phyloP scores from a whole-genome alignment of 129 eudicot genomes.

The Oenanthe sinensis region DNA sequence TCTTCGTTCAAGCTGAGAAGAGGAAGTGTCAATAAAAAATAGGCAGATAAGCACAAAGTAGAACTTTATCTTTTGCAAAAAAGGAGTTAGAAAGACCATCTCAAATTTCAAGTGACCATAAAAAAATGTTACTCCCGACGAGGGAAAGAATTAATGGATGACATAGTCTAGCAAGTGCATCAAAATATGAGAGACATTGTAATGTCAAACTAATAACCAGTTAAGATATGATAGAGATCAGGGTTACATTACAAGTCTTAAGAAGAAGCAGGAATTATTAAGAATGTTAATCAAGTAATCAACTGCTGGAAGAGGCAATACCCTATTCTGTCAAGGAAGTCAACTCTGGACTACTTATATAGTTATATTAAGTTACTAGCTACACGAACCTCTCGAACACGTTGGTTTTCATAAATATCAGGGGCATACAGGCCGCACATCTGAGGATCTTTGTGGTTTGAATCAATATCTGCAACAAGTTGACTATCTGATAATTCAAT shows the following conservation, averaged over 20 bases:
- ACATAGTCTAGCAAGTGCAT: constrained; percentile 3
- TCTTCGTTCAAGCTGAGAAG: constrained; percentile 60
- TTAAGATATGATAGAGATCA: background rate
- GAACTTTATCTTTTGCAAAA: background rate
- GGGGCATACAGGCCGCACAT: constrained; percentile 82
- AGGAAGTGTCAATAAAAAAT: constrained; percentile 8
- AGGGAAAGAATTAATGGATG: constrained; percentile 8
- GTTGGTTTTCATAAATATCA: constrained; percentile 47
- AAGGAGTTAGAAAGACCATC: background rate
- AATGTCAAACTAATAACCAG: background rate
- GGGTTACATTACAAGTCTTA: background rate
- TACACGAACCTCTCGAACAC: constrained; percentile 61
- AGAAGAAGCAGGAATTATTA: background rate
- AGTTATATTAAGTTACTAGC: constrained; percentile 10
- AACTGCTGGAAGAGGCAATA: background rate
- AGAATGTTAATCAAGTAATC: background rate
- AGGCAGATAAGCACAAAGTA: background rate
- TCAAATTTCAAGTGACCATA: background rate
- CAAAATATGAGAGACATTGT: background rate
- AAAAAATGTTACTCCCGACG: background rate
- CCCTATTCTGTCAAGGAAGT: background rate
- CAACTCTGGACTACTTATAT: background rate
- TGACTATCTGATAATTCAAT: constrained; percentile 28
- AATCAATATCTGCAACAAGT: constrained; percentile 53
- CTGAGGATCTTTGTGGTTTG: constrained; percentile 62